Conservation (phyloP, 2,329 filamentous ascomycete genomes). For the Penicillium palitans region DNA sequence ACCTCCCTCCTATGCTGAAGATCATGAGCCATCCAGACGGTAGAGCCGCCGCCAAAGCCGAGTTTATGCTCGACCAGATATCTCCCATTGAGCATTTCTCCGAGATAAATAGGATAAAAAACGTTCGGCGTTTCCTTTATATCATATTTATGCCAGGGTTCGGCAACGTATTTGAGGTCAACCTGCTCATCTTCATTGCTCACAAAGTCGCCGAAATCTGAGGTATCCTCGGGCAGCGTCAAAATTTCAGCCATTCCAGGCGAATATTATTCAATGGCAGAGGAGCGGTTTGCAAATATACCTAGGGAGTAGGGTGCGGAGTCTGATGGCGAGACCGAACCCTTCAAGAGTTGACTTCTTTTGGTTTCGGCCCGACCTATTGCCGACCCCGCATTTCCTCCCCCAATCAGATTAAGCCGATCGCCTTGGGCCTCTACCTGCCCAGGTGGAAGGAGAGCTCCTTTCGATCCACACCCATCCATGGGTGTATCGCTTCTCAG, state of each 20-base stretch:
- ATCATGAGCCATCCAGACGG: conserved; percentile 30
- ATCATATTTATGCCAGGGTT: conserved; percentile 23
- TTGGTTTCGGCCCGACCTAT: neutral
- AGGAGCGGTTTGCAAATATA: no score
- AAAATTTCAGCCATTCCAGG: no score
- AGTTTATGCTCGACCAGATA: conserved; percentile 29
- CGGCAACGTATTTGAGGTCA: conserved; percentile 19
- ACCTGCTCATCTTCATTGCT: conserved; percentile 15
- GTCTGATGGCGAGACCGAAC: no score
- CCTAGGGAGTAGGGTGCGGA: no score
- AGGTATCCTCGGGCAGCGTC: neutral
- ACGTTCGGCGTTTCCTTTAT: conserved; percentile 9
- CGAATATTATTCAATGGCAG: no score
- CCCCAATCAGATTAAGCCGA: neutral
- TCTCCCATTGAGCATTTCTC: conserved; percentile 22
- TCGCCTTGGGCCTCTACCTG: neutral
- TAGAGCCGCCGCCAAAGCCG: conserved; percentile 25
- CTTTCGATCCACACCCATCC: neutral
- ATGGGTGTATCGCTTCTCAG: neutral
- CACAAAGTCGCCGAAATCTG: conserved; percentile 18
- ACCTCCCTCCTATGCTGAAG: conserved; percentile 21
- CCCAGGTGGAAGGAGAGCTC: no score
- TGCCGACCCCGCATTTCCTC: neutral
- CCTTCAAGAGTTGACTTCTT: neutral
- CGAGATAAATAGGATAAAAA: conserved; percentile 20